These are phyloP conservation scores for Thelephora ganbajun DNA, from an alignment of 768 basidiomycete genomes.

Conservation along the genomic window DNA sequence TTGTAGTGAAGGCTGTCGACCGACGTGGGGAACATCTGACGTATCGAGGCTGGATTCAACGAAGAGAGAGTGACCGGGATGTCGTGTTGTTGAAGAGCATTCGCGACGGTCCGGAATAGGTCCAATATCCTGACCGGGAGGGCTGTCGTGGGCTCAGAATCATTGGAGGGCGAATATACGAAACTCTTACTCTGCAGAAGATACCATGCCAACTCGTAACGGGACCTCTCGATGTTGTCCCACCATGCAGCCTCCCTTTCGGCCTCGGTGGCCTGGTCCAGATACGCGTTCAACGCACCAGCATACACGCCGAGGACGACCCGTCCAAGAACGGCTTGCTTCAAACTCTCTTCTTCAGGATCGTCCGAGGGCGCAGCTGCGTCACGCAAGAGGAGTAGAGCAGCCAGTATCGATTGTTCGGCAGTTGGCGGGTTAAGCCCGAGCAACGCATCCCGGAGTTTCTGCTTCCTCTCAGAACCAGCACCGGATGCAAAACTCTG, in stretches of 20 bases:
- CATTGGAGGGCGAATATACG: not conserved
- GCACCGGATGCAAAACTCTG: too few relatives aligned
- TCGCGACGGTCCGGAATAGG: constrained; percentile 24
- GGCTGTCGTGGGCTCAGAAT: constrained; percentile 18
- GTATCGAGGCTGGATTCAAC: constrained; percentile 34
- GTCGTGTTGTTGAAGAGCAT: constrained; percentile 27
- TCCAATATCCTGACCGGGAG: constrained; percentile 28
- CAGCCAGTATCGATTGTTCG: too few relatives aligned
- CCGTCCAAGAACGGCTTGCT: constrained; percentile 31
- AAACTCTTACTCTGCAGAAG: constrained; percentile 61
- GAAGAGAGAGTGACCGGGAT: constrained; percentile 31
- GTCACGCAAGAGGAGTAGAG: too few relatives aligned
- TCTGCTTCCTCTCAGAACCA: too few relatives aligned
- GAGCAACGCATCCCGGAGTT: too few relatives aligned
- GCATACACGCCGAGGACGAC: constrained; percentile 47
- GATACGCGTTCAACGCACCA: constrained; percentile 42
- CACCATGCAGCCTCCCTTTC: constrained; percentile 82
- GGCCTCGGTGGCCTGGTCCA: constrained; percentile 45
- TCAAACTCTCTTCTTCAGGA: constrained; percentile 22
- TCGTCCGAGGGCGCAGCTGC: too few relatives aligned
- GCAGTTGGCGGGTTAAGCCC: too few relatives aligned
- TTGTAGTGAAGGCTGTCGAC: constrained; percentile 29
- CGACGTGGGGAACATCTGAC: constrained; percentile 30
- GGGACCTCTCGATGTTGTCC: constrained; percentile 54
- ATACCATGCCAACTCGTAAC: constrained; percentile 41